Conservation (phyloP, 1,139 yeast genomes). For the Spathaspora sp. region DNA sequence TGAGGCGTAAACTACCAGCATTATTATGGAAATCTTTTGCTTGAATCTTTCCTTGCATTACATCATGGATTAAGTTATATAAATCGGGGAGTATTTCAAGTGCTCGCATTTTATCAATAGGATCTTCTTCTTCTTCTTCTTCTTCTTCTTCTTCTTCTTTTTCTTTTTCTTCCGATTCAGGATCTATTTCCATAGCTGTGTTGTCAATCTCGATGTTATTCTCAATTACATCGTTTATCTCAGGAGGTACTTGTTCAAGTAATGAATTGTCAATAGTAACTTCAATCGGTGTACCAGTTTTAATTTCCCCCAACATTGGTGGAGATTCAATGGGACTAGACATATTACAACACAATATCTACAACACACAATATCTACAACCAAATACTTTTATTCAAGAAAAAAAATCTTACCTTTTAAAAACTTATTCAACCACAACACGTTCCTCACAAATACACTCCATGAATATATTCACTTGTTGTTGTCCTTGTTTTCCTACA, state of each 20-base stretch:
- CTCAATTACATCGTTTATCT: not conserved
- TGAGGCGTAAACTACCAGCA: slow-evolving; percentile 42
- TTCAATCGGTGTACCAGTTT: slow-evolving; percentile 10
- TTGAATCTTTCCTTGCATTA: slow-evolving; percentile 36
- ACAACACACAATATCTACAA: not conserved
- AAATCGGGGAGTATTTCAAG: slow-evolving; percentile 42
- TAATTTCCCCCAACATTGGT: slow-evolving; percentile 11
- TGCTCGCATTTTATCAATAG: slow-evolving; percentile 27
- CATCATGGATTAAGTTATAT: slow-evolving; percentile 34
- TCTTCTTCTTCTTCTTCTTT: not conserved
- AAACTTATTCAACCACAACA: too few species aligned
- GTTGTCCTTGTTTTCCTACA: slow-evolving; percentile 47
- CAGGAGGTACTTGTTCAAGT: not conserved
- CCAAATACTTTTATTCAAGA: not conserved
- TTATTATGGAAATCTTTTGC: slow-evolving; percentile 47
- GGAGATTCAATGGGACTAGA: slow-evolving; percentile 9
- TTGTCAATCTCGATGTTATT: not conserved
- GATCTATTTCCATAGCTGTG: slow-evolving; percentile 1
- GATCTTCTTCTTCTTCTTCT: slow-evolving; percentile 17
- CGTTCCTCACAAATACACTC: too few species aligned
- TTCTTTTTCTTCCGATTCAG: slow-evolving; percentile 2
- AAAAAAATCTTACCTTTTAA: too few species aligned
- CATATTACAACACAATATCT: not conserved
- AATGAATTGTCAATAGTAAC: slow-evolving; percentile 9
- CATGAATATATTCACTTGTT: slow-evolving; percentile 12